Conservation (phyloP, 2,329 filamentous ascomycete species). For the Chrysoporthe cubensis region DNA sequence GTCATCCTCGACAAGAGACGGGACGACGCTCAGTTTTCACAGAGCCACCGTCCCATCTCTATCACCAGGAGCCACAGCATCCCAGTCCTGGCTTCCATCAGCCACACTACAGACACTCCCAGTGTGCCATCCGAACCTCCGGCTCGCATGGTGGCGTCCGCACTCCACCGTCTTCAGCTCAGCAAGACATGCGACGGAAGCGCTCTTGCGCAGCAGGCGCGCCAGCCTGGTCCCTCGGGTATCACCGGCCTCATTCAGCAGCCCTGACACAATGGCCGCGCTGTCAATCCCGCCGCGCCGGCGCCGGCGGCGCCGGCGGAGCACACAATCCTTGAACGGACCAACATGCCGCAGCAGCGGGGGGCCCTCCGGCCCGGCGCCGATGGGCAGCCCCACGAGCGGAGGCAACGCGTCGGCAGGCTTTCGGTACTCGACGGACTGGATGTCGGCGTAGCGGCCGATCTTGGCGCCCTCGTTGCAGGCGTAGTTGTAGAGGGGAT, state of each 20-base stretch:
- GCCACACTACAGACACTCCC: not conserved
- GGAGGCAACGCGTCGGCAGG: slow-evolving; percentile 24
- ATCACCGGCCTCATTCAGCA: slow-evolving; percentile 2
- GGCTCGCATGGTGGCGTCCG: not conserved
- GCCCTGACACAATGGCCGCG: slow-evolving; percentile 5
- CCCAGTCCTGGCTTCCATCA: not conserved
- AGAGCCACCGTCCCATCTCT: not conserved
- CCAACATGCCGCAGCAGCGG: slow-evolving; percentile 37
- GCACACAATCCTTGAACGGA: slow-evolving; percentile 36
- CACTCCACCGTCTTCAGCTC: not conserved
- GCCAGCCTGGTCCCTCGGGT: not conserved
- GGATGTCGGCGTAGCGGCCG: slow-evolving; percentile 13
- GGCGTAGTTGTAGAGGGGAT: slow-evolving; percentile 26
- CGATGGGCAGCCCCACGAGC: slow-evolving; percentile 45
- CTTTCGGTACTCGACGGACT: slow-evolving; percentile 21
- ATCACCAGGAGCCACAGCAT: not conserved
- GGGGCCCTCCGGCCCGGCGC: slow-evolving; percentile 46
- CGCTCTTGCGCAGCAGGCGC: slow-evolving; percentile 15
- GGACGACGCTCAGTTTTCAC: not conserved
- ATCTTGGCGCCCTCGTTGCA: slow-evolving; percentile 22
- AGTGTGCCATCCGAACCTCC: not conserved
- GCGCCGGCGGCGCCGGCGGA: slow-evolving; percentile 17
- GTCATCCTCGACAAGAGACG: not conserved
- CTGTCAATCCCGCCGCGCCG: not conserved
- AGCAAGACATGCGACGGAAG: slow-evolving; percentile 15